Conservation (phyloP, 228 moss, liverwort and hornwort species). For the Sphagnum fallax region DNA sequence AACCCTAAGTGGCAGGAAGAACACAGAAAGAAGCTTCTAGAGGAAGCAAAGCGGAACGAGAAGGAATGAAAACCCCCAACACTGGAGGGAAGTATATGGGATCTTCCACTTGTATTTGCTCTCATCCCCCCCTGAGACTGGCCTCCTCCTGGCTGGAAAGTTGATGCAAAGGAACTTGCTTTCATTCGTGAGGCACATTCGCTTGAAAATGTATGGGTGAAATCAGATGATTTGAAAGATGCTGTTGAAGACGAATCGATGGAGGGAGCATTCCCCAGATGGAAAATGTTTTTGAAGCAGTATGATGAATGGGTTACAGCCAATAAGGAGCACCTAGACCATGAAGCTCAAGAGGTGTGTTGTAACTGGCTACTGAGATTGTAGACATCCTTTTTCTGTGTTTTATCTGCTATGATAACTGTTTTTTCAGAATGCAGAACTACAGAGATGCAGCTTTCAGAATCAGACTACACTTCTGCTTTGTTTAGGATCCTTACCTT, state of each 20-base stretch:
- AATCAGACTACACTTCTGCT: too few relatives aligned
- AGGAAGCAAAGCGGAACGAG: slow-evolving; percentile 59
- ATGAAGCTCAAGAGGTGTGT: slow-evolving; percentile 71
- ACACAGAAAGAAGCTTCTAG: slow-evolving; percentile 30
- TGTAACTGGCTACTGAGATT: not conserved
- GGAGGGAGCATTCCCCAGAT: slow-evolving; percentile 45
- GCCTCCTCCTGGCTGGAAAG: slow-evolving; percentile 97
- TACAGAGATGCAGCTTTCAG: too few relatives aligned
- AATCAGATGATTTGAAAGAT: slow-evolving; percentile 39
- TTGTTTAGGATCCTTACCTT: too few relatives aligned
- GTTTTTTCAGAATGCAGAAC: too few relatives aligned
- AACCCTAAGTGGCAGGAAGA: slow-evolving; percentile 62
- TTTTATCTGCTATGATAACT: too few relatives aligned
- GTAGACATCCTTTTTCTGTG: too few relatives aligned
- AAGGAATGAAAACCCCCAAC: slow-evolving; percentile 27
- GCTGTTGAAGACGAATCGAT: slow-evolving; percentile 44
- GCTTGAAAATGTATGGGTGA: slow-evolving; percentile 26
- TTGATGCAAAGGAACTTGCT: slow-evolving; percentile 88
- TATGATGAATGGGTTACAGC: slow-evolving; percentile 87
- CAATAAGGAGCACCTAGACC: slow-evolving; percentile 70
- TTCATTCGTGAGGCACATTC: slow-evolving; percentile 73
- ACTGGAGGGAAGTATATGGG: slow-evolving; percentile 61
- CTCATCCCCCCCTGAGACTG: slow-evolving; percentile 85
- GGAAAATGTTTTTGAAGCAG: slow-evolving; percentile 84
- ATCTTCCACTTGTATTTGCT: slow-evolving; percentile 58